A percentile compares a stretch with the other conserved stretches of the same genome.
Conservation (phyloP, 768 basidiomycete genomes). For the Cystofilobasidium ferigula region DNA sequence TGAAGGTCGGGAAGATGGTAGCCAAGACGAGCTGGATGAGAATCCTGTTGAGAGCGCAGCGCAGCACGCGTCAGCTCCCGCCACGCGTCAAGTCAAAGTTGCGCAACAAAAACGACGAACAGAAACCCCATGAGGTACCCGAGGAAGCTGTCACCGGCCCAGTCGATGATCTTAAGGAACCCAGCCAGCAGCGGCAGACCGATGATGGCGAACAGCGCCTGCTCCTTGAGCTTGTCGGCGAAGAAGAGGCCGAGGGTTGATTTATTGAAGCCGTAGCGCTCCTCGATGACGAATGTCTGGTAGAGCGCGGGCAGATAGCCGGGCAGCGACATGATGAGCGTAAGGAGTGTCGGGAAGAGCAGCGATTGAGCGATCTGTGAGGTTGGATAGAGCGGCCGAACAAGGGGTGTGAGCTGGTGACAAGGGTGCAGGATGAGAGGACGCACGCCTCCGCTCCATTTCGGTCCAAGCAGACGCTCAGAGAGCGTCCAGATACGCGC, state of each 20-base stretch:
- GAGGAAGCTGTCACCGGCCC: constrained; percentile 87
- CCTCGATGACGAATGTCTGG: constrained; percentile 85
- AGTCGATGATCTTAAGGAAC: constrained; percentile 80
- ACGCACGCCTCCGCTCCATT: constrained; percentile 20
- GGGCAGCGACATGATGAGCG: constrained; percentile 53
- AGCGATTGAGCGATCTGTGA: constrained; percentile 72
- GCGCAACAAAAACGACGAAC: constrained; percentile 43
- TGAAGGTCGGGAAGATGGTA: constrained; percentile 44
- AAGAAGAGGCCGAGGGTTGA: constrained; percentile 66
- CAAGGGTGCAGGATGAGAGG: neutral
- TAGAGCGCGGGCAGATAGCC: constrained; percentile 67
- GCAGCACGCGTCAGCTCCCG: constrained; percentile 6
- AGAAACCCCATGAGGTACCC: constrained; percentile 88
- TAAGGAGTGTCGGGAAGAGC: constrained; percentile 56
- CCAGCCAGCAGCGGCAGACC: constrained; percentile 76
- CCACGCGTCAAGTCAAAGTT: neutral
- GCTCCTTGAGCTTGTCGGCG: constrained; percentile 68
- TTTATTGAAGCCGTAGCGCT: constrained; percentile 96
- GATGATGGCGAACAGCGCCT: constrained; percentile 56
- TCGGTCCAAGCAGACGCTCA: constrained; percentile 2
- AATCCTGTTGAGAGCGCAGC: constrained; percentile 44
- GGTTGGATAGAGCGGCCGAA: neutral
- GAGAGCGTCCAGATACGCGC: constrained; percentile 34
- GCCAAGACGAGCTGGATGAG: constrained; percentile 71
- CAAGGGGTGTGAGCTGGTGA: neutral